phyloP scores from a whole-genome alignment of 2,329 filamentous ascomycete genomes.

The Drechslerella coelobrocha region DNA sequence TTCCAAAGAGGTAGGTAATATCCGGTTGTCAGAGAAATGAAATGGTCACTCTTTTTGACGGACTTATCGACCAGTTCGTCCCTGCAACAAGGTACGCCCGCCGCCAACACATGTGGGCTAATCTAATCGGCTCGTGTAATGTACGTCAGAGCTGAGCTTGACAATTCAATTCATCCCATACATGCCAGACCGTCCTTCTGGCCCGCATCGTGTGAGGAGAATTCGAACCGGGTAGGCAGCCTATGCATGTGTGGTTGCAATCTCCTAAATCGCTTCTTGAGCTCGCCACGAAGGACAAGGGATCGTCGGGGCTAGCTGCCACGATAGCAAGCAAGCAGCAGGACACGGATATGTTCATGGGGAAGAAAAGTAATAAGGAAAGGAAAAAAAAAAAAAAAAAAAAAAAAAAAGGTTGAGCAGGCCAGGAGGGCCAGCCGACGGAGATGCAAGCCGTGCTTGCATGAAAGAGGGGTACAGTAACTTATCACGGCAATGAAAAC shows the following conservation, averaged over 20 bases:
- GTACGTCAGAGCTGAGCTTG: slow-evolving; percentile 10
- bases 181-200: neutral
- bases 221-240: neutral
- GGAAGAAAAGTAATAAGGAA: too few relatives aligned
- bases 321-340: slow-evolving; percentile 35
- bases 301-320: slow-evolving; percentile 43
- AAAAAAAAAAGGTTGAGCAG: slow-evolving; percentile 25
- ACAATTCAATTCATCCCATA: neutral
- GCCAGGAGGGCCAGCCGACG: slow-evolving; percentile 30
- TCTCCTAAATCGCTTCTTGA: slow-evolving; percentile 18
- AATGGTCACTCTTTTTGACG: slow-evolving; percentile 8
- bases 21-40: slow-evolving; percentile 22
- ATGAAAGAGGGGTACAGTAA: slow-evolving; percentile 51
- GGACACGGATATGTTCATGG: too few relatives aligned
- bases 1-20: slow-evolving; percentile 45
- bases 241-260: slow-evolving; percentile 3
- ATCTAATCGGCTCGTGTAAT: slow-evolving; percentile 19
- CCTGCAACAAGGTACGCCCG: slow-evolving; percentile 43
- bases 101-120: slow-evolving; percentile 40
- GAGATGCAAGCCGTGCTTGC: slow-evolving; percentile 49
- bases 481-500: slow-evolving; percentile 48
- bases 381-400: slow-evolving; percentile 3
- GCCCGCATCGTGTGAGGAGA: neutral
- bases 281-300: slow-evolving; percentile 33
- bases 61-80: slow-evolving; percentile 26